Evolutionary conservation across 169 alveolate species (phyloP).

Genomic region (Plasmodium chabaudi): DNA sequence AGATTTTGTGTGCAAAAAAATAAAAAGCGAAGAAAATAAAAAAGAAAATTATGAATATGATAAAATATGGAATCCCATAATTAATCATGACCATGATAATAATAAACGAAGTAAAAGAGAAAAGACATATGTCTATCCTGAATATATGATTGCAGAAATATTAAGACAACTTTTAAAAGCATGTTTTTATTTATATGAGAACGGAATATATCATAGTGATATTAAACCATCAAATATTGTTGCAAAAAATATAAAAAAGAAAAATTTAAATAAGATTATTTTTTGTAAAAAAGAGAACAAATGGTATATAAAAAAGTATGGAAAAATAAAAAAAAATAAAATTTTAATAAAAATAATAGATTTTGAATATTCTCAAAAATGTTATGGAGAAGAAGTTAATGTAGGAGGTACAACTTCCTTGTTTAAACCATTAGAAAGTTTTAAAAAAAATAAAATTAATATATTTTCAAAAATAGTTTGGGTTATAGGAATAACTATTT

Average conservation of each 20-base stretch:
- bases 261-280: conserved; percentile 32
- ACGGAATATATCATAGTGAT: conserved; percentile 42
- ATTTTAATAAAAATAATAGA: conserved; percentile 38
- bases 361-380: conserved; percentile 49
- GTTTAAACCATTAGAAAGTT: conserved; percentile 61
- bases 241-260: conserved; percentile 30
- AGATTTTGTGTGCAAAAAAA: no score
- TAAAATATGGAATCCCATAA: not conserved
- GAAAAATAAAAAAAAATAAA: conserved; percentile 24
- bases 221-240: conserved; percentile 71
- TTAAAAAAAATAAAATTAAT: conserved; percentile 34
- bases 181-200: conserved; percentile 20
- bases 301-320: conserved; percentile 36
- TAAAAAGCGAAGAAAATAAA: no score
- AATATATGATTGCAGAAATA: conserved; percentile 59
- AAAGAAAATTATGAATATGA: not conserved
- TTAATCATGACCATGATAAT: no score
- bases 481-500: conserved; percentile 55
- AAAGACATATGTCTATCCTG: conserved; percentile 35
- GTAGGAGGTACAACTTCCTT: conserved; percentile 67
- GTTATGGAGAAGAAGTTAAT: conserved; percentile 20
- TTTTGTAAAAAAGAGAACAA: conserved; percentile 22
- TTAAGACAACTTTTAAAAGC: conserved; percentile 40
- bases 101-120: not conserved
- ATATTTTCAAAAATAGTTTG: conserved; percentile 41